Percentiles rank a stretch among this genome's conserved stretches.
Evolutionary conservation across 345 rosid species (phyloP).

Genomic region (Rhizophora mangle): DNA sequence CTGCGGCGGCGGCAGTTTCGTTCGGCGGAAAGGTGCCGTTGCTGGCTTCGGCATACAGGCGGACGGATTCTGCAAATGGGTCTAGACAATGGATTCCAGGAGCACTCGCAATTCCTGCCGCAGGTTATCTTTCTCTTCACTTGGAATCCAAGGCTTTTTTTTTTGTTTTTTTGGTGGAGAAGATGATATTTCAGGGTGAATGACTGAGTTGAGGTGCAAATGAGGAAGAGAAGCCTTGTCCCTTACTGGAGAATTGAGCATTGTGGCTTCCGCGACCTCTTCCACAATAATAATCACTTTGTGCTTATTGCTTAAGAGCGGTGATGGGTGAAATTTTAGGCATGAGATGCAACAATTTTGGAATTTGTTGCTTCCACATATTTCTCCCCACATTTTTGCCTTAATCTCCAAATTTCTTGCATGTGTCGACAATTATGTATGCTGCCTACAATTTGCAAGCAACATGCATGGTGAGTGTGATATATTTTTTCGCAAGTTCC

Average conservation of each 20-base stretch:
- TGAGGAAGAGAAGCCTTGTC: constrained; percentile 36
- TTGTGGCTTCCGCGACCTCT: constrained; percentile 31
- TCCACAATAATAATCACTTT: constrained; percentile 17
- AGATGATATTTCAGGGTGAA: too few species aligned
- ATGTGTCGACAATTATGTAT: too few species aligned
- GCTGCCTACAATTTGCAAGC: too few species aligned
- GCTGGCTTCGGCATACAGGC: constrained; percentile 46
- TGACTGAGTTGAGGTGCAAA: background rate
- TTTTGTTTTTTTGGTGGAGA: too few species aligned
- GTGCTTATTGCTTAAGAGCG: constrained; percentile 15
- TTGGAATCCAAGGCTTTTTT: background rate
- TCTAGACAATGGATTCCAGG: constrained; percentile 76
- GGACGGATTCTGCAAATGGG: constrained; percentile 45
- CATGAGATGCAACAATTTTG: constrained; percentile 2
- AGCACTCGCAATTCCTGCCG: constrained; percentile 73
- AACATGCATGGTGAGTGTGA: too few species aligned
- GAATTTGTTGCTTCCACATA: constrained; percentile 15
- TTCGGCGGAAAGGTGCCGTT: constrained; percentile 48
- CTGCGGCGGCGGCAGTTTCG: constrained; percentile 66
- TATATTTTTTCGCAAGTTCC: too few species aligned
- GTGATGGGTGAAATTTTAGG: constrained; percentile 13
- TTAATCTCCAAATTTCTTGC: too few species aligned
- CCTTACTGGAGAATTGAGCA: constrained; percentile 30
- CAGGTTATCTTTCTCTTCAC: constrained; percentile 47
- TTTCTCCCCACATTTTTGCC: constrained; percentile 7